Evolutionary conservation across 2,329 filamentous ascomycete species (phyloP), one percentile per base, ranked within the genome.

Genomic region (Huntiella moniliformis): DNA sequence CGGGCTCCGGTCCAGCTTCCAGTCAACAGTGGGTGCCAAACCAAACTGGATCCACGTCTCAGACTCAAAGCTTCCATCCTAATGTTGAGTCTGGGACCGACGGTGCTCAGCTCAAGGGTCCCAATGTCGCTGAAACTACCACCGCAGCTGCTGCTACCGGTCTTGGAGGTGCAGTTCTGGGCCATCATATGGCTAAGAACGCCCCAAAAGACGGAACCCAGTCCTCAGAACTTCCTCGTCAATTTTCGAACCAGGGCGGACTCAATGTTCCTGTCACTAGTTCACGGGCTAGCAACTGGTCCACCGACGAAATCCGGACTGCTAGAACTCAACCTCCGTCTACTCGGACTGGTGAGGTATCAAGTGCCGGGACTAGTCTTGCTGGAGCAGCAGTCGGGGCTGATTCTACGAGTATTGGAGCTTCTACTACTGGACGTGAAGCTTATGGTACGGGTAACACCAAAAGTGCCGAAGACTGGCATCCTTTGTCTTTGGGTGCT

Each of bases 221-320:
- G 35, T 34, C 33, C 13, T 33, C 28, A 6, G 37, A 50, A 5
- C 22, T 18, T 13, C 41, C 48, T 32, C 5, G 33, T 8, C 32
- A 31, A 11, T 6, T 42, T 38, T 44, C 33, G 10, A 46, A 42
- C 16, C 42, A 44, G 8, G 11, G 28, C 4, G 15, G 31, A 6
- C 28, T 47, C 6, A 18, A 37, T 12, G 15, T 31, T 13, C 45
- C 45, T 43, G 34, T 37, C 13, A 28, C 34, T 17, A 41, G 42
- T 18, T 33, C 41, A 15, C 33, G 48, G 10, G 33, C 44, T 15
- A 46, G 44, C 12, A 43, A 38, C 32, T 50, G 48, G 48, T 50
- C 48, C 5, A 50, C 48, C 16, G 48, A 50, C 17, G 48, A 47
- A 33, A 50, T 50, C 13, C 44, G 48, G 5, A 18, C 44, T 15